Base-by-base conservation (phyloP, 2,329 filamentous ascomycete species). In the Diaporthe eres region DNA sequence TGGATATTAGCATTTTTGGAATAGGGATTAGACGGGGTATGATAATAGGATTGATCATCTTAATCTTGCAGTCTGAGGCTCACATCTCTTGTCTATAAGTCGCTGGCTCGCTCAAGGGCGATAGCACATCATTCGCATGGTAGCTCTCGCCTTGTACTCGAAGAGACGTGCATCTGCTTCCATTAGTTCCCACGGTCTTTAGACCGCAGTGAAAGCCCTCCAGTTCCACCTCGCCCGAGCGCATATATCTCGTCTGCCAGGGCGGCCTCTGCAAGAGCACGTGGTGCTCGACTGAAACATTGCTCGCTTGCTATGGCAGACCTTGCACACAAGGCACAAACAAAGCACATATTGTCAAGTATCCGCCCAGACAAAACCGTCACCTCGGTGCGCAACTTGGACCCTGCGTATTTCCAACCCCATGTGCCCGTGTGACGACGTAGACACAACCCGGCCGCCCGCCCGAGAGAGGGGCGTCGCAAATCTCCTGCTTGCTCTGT, bases 1-100 rank as follows among this genome's bases (percentile, higher is more conserved):
- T 55, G 65, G 49, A 42, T n/a, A 70, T 39, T 42, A 55, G 65
- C 65, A 70, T 70, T 55, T 70, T 39, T 22, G 65, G 65, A 55
- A 70, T 70, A 70, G 34, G 65, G 49, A 22, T 42, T 70, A 70
- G 65, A 70, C 65, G 34, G 65, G 25, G 25, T 55, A 70, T 55
- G 47, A 70, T 70, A 70, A 70, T 70, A 55, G 65, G 65, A 70
- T 55, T 31, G 15, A 55, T 70, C 34, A 70, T 70, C n/a, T 55
- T 55, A 55, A 70, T 55, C 49, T 70, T 22, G 49, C 61, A 67
- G 9, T 47, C 8, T 42, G 2, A 6, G n/a, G n/a, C 2, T 28
- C 51, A 34, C 28, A 49, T 22, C 28, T 51, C 19, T 28, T 28
- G 47, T 37, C 13, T 28, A 37, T 25, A 3, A 37, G 17, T 51